These are phyloP conservation scores for Mollisiaceae sp. DNA, from an alignment of 2,329 filamentous ascomycete genomes.

Conservation along the genomic window DNA sequence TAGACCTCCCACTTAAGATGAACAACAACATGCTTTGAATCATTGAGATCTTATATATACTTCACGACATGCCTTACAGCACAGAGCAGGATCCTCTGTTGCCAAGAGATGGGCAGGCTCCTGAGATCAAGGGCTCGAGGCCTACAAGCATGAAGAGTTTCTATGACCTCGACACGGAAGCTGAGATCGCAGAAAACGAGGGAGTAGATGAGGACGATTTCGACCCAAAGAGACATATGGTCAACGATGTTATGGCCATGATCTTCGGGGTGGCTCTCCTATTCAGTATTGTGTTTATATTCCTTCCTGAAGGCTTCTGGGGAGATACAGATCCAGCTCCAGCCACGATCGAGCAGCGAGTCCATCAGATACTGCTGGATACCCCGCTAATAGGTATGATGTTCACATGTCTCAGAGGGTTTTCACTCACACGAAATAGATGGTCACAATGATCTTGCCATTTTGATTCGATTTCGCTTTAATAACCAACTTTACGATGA, in stretches of 20 bases:
- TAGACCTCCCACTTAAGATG: constrained; percentile 9
- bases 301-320: constrained; percentile 20
- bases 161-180: constrained; percentile 8
- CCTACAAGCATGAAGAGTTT: constrained; percentile 33
- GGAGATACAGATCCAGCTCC: constrained; percentile 23
- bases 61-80: constrained; percentile 27
- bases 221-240: constrained; percentile 11
- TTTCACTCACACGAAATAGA: constrained; percentile 55
- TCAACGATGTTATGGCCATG: constrained; percentile 16
- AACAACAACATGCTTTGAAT: neutral
- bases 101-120: constrained; percentile 33
- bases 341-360: constrained; percentile 43
- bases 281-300: constrained; percentile 23
- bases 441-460: constrained; percentile 87
- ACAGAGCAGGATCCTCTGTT: constrained; percentile 41
- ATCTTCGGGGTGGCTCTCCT: constrained; percentile 28
- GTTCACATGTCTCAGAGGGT: constrained; percentile 1
- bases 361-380: constrained; percentile 49
- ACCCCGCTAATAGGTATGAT: constrained; percentile 54
- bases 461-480: constrained; percentile 69
- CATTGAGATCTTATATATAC: constrained; percentile 13
- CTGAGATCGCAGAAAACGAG: neutral
- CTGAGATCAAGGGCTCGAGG: constrained; percentile 38
- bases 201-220: constrained; percentile 9
- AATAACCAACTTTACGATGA: constrained; percentile 78